A percentile compares a stretch with the other conserved stretches of the same genome.
These are phyloP conservation scores for Lentinula edodes DNA, from an alignment of 768 basidiomycete genomes.

Conservation along the genomic window DNA sequence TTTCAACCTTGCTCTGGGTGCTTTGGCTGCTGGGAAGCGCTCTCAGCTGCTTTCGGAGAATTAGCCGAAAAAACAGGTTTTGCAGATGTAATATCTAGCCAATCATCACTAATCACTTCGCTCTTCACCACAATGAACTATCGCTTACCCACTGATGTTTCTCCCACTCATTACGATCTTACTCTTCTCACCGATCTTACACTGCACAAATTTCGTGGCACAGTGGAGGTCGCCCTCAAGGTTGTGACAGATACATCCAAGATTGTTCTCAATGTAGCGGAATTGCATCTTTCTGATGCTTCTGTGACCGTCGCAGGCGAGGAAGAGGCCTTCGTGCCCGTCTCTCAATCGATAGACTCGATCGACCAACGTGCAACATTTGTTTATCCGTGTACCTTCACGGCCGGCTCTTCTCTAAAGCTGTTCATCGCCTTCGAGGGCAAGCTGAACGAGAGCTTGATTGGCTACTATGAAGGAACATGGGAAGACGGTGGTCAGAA, in stretches of 20 bases:
- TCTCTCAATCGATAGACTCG: background rate
- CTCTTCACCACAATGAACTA: constrained; percentile 17
- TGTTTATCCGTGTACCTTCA: constrained; percentile 44
- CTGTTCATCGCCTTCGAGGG: constrained; percentile 68
- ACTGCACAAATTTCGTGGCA: constrained; percentile 68
- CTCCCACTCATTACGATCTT: constrained; percentile 74
- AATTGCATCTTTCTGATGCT: constrained; percentile 53
- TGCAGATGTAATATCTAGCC: too few relatives aligned
- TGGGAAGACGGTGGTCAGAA: constrained; percentile 57
- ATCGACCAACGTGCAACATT: background rate
- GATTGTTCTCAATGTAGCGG: constrained; percentile 61
- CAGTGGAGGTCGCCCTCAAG: constrained; percentile 70
- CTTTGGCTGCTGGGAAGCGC: too few relatives aligned
- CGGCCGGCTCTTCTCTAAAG: constrained; percentile 62
- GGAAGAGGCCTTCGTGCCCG: background rate
- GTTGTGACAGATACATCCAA: constrained; percentile 54
- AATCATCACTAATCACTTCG: background rate
- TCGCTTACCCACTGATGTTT: constrained; percentile 63
- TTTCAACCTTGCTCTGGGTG: too few relatives aligned
- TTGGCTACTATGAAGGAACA: constrained; percentile 74
- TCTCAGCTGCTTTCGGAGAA: too few relatives aligned
- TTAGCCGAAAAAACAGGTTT: too few relatives aligned
- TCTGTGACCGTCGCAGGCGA: constrained; percentile 18
- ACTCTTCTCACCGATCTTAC: constrained; percentile 80
- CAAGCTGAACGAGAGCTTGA: constrained; percentile 64